Conservation (phyloP, 306 rosid species). For the Aeschynomene evenia region DNA sequence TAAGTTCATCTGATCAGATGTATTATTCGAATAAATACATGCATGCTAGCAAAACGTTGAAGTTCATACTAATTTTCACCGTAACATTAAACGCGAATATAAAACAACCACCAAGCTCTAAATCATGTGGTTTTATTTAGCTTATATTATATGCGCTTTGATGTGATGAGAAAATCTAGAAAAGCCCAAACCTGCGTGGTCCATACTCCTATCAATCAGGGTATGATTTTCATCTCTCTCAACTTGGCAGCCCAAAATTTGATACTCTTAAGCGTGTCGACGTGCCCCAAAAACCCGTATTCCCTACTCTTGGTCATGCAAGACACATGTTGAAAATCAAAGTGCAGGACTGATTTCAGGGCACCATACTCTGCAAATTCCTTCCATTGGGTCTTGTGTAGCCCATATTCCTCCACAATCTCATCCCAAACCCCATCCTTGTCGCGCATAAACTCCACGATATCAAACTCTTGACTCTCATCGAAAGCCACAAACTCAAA, state of each 20-base stretch:
- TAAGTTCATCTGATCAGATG: background rate
- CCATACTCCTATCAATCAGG: conserved; percentile 4
- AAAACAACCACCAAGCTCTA: background rate
- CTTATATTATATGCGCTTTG: background rate
- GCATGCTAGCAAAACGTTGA: background rate
- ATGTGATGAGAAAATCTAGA: background rate
- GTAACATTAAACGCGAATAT: background rate
- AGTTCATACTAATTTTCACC: background rate
- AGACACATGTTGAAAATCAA: conserved; percentile 46
- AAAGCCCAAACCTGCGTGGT: background rate
- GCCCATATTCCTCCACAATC: conserved; percentile 42
- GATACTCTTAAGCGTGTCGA: conserved; percentile 36
- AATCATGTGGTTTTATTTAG: background rate
- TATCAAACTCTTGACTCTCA: conserved; percentile 26
- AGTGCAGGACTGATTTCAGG: background rate
- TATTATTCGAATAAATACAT: background rate
- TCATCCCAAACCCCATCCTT: conserved; percentile 44
- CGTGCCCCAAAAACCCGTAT: conserved; percentile 35
- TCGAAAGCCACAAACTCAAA: conserved; percentile 36
- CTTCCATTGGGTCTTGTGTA: conserved; percentile 34
- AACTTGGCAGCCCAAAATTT: conserved; percentile 25
- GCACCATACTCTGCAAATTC: conserved; percentile 30
- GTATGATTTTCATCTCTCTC: conserved; percentile 42
- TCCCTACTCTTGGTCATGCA: conserved; percentile 46
- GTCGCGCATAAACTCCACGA: conserved; percentile 37